Evolutionary conservation across 1,139 yeast species (phyloP).

Genomic region (Saccharomyces pastorianus): DNA sequence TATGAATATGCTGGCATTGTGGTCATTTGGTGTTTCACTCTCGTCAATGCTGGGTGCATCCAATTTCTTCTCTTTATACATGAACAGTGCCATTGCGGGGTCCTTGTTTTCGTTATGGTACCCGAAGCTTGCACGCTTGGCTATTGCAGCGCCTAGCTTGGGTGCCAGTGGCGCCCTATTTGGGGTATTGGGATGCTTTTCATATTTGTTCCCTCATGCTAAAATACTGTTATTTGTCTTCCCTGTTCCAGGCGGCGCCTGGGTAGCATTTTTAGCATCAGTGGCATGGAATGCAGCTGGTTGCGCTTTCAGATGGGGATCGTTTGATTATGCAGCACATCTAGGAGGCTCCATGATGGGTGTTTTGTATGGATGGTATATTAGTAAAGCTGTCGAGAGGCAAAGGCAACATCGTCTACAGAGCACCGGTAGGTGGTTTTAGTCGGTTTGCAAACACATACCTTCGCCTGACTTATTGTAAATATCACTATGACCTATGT

Average conservation of each 20-base stretch:
- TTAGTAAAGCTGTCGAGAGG: constrained; percentile 39
- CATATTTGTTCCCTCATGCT: constrained; percentile 72
- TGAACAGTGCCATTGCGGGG: constrained; percentile 71
- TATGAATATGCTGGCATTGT: constrained; percentile 80
- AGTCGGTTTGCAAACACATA: not conserved
- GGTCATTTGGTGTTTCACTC: constrained; percentile 76
- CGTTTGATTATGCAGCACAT: constrained; percentile 88
- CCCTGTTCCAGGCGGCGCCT: constrained; percentile 90
- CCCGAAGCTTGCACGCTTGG: constrained; percentile 48
- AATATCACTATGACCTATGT: not conserved
- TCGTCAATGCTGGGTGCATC: constrained; percentile 61
- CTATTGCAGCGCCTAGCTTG: constrained; percentile 55
- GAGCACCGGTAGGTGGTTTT: constrained; percentile 19
- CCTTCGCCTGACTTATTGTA: not conserved
- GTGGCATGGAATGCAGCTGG: constrained; percentile 72
- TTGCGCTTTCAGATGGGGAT: constrained; percentile 62
- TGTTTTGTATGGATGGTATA: constrained; percentile 61
- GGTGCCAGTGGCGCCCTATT: constrained; percentile 94
- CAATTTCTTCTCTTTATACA: constrained; percentile 59
- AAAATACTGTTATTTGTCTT: constrained; percentile 69
- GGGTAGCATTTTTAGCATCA: constrained; percentile 68
- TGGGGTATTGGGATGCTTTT: constrained; percentile 73
- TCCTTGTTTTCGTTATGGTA: constrained; percentile 65
- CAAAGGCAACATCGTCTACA: constrained; percentile 33
- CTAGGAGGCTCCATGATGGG: constrained; percentile 82